A percentile compares a stretch with the other conserved stretches of the same genome.
Evolutionary conservation across 164 flowering plant species (phyloP).

Genomic region (Stephania yunnanensis): DNA sequence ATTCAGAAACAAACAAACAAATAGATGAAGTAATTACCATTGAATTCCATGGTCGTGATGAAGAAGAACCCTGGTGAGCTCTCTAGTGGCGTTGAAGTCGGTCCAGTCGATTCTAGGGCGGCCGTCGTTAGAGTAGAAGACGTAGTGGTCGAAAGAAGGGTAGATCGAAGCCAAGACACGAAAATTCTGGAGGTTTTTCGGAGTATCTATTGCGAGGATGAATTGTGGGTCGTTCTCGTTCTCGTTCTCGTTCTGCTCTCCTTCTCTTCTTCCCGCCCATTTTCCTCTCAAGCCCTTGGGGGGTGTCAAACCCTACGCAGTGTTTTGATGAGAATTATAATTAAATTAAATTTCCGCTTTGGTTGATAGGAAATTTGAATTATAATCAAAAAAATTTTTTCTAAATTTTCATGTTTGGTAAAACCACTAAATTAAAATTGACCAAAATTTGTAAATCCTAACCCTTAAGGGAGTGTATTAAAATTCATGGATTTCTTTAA

Average conservation of each 20-base stretch:
- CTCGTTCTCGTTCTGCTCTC: constrained; percentile 25
- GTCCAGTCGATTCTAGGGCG: constrained; percentile 87
- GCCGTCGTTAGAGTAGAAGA: constrained; percentile 54
- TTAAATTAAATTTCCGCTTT: too few species aligned
- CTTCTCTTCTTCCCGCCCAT: constrained; percentile 37
- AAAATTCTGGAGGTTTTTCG: constrained; percentile 76
- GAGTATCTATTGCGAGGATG: constrained; percentile 83
- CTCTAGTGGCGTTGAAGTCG: constrained; percentile 89
- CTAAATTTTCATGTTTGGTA: too few species aligned
- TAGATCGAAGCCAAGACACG: constrained; percentile 62
- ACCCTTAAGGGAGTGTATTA: too few species aligned
- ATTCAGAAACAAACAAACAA: not conserved
- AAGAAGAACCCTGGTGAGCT: constrained; percentile 77
- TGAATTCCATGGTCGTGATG: constrained; percentile 67
- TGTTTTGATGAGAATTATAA: too few species aligned
- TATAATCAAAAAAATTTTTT: too few species aligned
- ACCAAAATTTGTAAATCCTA: too few species aligned
- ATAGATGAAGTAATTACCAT: constrained; percentile 37
- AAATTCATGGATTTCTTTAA: too few species aligned
- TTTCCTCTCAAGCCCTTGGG: too few species aligned
- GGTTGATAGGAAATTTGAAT: too few species aligned
- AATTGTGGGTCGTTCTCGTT: constrained; percentile 37
- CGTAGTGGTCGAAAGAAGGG: constrained; percentile 64
- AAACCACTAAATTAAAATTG: too few species aligned
- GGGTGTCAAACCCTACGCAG: too few species aligned